Evolutionary conservation across 2,329 filamentous ascomycete genomes (phyloP).

Genomic region (Juglanconis oblonga): DNA sequence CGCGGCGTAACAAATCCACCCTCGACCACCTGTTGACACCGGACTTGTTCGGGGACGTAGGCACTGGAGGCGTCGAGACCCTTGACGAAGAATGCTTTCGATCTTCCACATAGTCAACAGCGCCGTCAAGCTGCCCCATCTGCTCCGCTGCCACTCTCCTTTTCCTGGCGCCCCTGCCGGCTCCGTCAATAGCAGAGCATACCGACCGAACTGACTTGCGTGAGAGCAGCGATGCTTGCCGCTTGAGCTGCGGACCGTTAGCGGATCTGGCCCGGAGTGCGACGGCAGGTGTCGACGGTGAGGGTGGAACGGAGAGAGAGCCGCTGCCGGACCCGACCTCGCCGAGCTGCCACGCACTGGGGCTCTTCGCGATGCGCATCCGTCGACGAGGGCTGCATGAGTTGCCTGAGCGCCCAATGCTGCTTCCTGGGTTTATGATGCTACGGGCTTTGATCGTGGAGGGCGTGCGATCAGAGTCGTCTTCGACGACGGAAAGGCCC

Average conservation of each 20-base stretch:
- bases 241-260: conserved; percentile 23
- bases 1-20: conserved; percentile 34
- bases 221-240: conserved; percentile 16
- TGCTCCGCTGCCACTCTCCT: neutral
- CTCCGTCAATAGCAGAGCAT: conserved; percentile 9
- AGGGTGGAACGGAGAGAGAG: neutral
- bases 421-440: neutral
- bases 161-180: neutral
- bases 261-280: conserved; percentile 22
- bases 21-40: conserved; percentile 35
- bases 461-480: conserved; percentile 10
- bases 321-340: neutral
- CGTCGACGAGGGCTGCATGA: neutral
- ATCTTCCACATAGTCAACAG: neutral
- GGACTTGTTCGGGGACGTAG: conserved; percentile 10
- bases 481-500: conserved; percentile 9
- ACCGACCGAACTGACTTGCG: conserved; percentile 17
- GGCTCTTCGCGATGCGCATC: conserved; percentile 15
- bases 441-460: neutral
- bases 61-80: conserved; percentile 21
- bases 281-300: conserved; percentile 1
- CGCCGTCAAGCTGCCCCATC: neutral
- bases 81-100: conserved; percentile 12
- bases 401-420: neutral
- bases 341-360: conserved; percentile 13